These are phyloP conservation scores for Kurtzmaniella quercitrusa DNA, from an alignment of 1,139 yeast species.

Conservation along the genomic window DNA sequence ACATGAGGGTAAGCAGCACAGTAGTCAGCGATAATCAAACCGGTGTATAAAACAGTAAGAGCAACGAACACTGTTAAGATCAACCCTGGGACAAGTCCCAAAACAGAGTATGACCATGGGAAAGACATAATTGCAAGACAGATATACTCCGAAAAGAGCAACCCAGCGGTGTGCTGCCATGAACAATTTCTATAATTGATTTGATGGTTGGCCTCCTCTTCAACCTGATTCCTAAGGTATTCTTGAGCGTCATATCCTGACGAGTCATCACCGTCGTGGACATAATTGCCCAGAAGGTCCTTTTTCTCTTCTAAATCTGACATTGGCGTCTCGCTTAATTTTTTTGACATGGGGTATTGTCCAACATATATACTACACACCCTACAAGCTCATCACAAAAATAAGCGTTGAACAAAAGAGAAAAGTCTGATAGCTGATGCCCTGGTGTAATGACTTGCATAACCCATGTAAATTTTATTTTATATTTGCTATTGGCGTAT, in stretches of 20 bases:
- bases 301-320: not conserved
- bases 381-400: not conserved
- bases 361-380: not conserved
- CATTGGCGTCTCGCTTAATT: not conserved
- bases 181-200: constrained; percentile 52
- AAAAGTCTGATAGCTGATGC: not conserved
- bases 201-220: constrained; percentile 20
- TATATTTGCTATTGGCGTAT: not conserved
- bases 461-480: not conserved
- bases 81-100: constrained; percentile 56
- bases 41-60: constrained; percentile 50
- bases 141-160: constrained; percentile 56
- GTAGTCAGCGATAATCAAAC: constrained; percentile 49
- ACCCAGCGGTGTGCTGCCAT: constrained; percentile 56
- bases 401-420: not conserved
- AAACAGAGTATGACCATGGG: constrained; percentile 60
- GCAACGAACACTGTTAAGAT: constrained; percentile 51
- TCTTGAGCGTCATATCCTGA: constrained; percentile 4
- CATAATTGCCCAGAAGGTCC: not conserved
- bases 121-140: constrained; percentile 61
- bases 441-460: not conserved
- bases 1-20: constrained; percentile 51
- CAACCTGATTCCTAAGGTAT: constrained; percentile 4
- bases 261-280: not conserved
- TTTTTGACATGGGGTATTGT: not conserved